These are phyloP conservation scores for Chlorella variabilis DNA, from an alignment of 163 green algal genomes.

Conservation along the genomic window DNA sequence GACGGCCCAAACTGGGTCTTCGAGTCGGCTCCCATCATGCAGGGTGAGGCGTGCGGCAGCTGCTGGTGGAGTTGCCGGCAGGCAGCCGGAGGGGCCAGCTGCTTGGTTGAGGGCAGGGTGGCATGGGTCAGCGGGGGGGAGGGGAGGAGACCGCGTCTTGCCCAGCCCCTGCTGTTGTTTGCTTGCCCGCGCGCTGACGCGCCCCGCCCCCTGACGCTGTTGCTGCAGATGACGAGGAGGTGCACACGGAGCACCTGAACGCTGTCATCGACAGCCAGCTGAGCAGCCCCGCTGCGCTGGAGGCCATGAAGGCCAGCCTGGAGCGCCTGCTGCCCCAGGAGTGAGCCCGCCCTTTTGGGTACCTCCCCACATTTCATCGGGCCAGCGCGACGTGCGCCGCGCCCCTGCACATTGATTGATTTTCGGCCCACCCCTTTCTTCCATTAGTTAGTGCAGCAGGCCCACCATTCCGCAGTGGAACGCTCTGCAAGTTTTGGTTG, in stretches of 20 bases:
- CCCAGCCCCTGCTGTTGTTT: no score
- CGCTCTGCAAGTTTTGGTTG: neutral
- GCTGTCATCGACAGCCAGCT: constrained; percentile 28
- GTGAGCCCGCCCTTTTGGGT: neutral
- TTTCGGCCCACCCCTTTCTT: neutral
- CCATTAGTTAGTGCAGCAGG: neutral
- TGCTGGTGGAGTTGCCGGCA: no score
- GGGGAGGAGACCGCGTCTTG: no score
- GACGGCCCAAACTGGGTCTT: neutral
- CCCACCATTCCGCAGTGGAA: neutral
- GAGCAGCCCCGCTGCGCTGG: constrained; percentile 14
- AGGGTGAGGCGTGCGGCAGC: constrained; percentile 13
- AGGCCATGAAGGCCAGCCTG: constrained; percentile 6
- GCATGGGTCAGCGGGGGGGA: no score
- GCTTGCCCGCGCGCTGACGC: no score
- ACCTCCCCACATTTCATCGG: no score
- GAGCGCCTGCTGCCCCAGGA: constrained; percentile 39
- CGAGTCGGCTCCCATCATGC: neutral
- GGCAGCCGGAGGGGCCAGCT: no score
- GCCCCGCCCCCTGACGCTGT: no score
- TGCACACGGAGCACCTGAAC: constrained; percentile 19
- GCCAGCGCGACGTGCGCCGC: no score
- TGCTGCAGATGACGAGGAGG: constrained; percentile 37
- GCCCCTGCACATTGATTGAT: constrained; percentile 4
- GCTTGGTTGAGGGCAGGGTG: no score